Conservation (phyloP, 805 yeast species). For the Wickerhamiella allomyrinae region DNA sequence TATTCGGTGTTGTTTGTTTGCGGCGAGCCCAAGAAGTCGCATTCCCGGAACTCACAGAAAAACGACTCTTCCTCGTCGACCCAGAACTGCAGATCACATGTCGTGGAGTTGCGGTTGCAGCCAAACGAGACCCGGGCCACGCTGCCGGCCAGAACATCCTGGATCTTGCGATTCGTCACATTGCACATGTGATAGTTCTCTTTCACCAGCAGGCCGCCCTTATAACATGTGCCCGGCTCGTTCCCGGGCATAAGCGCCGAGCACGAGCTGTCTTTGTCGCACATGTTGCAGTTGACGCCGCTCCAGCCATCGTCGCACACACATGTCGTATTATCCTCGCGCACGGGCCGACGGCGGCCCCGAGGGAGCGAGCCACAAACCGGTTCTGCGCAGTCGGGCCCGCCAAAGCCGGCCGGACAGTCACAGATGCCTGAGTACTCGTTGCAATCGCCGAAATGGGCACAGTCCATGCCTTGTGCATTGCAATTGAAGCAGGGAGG, state of each 20-base stretch:
- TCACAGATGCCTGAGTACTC: constrained; percentile 81
- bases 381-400: constrained; percentile 81
- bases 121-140: constrained; percentile 86
- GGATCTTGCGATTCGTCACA: constrained; percentile 75
- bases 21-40: constrained; percentile 51
- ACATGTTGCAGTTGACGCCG: constrained; percentile 85
- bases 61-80: constrained; percentile 81
- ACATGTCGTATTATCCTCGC: constrained; percentile 38
- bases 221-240: constrained; percentile 69
- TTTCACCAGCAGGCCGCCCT: constrained; percentile 69
- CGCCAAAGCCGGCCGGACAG: constrained; percentile 87
- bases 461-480: constrained; percentile 77
- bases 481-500: constrained; percentile 91
- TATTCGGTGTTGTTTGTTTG: constrained; percentile 57
- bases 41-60: constrained; percentile 67
- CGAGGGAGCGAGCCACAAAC: constrained; percentile 67
- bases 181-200: constrained; percentile 83
- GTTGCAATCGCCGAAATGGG: constrained; percentile 83
- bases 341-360: constrained; percentile 50
- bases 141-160: constrained; percentile 63
- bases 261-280: constrained; percentile 60
- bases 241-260: constrained; percentile 80
- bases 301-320: constrained; percentile 77
- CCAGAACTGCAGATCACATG: constrained; percentile 93
- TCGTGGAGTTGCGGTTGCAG: constrained; percentile 51